Base-by-base conservation (phyloP, 2,329 filamentous ascomycete species). In the Talaromyces sp. region DNA sequence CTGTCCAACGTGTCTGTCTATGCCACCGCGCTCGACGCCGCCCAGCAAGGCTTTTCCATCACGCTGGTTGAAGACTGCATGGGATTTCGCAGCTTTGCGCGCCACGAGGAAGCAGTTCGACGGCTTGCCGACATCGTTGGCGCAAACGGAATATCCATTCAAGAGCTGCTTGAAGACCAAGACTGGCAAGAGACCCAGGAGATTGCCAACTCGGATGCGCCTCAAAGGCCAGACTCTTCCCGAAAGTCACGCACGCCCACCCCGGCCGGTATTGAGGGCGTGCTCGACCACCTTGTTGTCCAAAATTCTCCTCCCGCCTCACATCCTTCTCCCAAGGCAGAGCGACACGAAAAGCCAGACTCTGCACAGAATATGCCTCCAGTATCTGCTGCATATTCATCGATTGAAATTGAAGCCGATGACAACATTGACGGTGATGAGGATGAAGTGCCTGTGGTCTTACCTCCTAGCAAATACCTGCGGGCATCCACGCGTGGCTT, bases 11-110 rank as follows among this genome's bases (percentile, higher is more conserved):
- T 96, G 38, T 93, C 92, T 32, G 87, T 98, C 53, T 92, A 95
- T 71, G 93, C 95, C 8, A 97, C 93, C 0, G 92, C 92, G 3
- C 82, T 96, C 64, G 95, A 97, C 70, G 95, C 93, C 11, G 93
- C 91, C 1, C 85, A 89, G 21, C 89, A 97, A 73, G 95, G 93
- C 4, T 87, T 96, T 69, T 82, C 86, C n/a, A 91, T 97, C 69
- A 95, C 89, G 5, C 80, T 98, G 13, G 80, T 98, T 43, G 88
- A 95, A 57, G 92, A 98, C 72, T 97, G 93, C 73, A 86, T 96
- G 59, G 93, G 92, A 11, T 96, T 88, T 69, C 86, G 90, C 53
- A 86, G 81, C 66, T 84, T 86, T 61, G 74, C 79, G 19, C 85
- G 91, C 50, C 91, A 96, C 67, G 79, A 84, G 51, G 81, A 85